Conservation (phyloP, 768 basidiomycete genomes). For the Xerocomellus amylosporus region DNA sequence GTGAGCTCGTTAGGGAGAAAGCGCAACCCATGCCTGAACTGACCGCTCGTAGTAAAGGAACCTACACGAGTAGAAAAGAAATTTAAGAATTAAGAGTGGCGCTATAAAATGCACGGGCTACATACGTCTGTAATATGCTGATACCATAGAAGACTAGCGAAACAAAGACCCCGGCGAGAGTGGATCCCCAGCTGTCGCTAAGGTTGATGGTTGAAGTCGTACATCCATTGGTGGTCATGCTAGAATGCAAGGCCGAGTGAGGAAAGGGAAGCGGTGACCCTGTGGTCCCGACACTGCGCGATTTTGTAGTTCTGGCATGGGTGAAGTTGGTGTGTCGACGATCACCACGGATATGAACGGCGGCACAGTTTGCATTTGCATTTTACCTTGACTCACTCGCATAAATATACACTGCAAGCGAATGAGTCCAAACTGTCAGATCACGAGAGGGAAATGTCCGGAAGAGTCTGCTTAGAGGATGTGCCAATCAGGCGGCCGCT, state of each 20-base stretch:
- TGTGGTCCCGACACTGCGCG: not conserved
- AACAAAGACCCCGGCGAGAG: conserved; percentile 18
- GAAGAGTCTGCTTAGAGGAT: too few species aligned
- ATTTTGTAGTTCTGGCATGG: conserved; percentile 14
- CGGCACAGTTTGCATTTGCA: too few species aligned
- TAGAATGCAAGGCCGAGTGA: not conserved
- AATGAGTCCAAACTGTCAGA: too few species aligned
- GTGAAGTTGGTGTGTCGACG: conserved; percentile 1
- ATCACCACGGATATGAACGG: conserved; percentile 1
- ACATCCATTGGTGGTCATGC: conserved; percentile 12
- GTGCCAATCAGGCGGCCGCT: not conserved
- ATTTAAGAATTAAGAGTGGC: not conserved
- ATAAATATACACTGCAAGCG: too few species aligned
- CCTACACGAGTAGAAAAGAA: conserved; percentile 1
- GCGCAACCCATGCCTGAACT: conserved; percentile 1
- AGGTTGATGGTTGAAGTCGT: conserved; percentile 3
- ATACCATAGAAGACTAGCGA: conserved; percentile 24
- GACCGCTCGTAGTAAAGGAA: conserved; percentile 28
- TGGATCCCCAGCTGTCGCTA: conserved; percentile 24
- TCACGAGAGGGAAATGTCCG: too few species aligned
- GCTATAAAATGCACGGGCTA: not conserved
- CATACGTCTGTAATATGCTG: conserved; percentile 27
- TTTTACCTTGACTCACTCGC: too few species aligned
- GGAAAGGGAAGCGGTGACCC: not conserved
- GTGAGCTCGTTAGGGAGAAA: not conserved